Base-by-base conservation (phyloP, 1,284 basidiomycete species). In the Malassezia yamatoensis region DNA sequence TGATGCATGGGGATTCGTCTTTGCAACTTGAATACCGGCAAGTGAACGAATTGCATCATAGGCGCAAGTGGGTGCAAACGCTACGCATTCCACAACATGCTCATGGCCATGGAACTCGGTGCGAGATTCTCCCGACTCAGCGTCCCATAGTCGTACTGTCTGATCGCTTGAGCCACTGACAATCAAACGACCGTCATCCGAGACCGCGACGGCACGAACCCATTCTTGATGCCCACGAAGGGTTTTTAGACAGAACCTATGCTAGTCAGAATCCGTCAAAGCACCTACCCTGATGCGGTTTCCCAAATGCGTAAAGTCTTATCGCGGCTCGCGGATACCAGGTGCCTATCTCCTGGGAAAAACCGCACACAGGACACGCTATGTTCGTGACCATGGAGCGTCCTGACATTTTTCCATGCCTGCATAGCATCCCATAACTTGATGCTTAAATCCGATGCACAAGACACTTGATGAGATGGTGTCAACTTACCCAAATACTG, bases 341-440 rank as follows among this genome's bases (percentile, higher is more conserved):
- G 81, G 61, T 81, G 81, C 68, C 85, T 85, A 70, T 89, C 89
- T 18, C 85, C 85, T 0, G 87, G 87, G 68, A 90, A 79, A 70
- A 91, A 93, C 12, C 83, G 80, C 2, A 86, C 88, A 16, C 83
- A 83, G 9, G 88, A 90, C 38, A 93, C 85, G 16, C 86, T 85
- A 74, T 93, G 90, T 73, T 93, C 89, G 70, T 93, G 89, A 1
- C 88, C 90, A 57, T 86, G 83, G 49, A 93, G 78, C 5, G 89
- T 90, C 75, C 87, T 87, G 49, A 80, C 81, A 70, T 89, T 90
- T 76, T 86, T 88, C 80, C 88, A 90, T 62, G 89, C 86, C 72
- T 89, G 87, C 63, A 84, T 81, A 15, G 84, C 83, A 75, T 91
- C 87, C 90, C 90, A 93, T 45, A 93, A 79, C 78, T 90, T 90